Conservation (phyloP, 768 basidiomycete species). For the Psilocybe azurescens region DNA sequence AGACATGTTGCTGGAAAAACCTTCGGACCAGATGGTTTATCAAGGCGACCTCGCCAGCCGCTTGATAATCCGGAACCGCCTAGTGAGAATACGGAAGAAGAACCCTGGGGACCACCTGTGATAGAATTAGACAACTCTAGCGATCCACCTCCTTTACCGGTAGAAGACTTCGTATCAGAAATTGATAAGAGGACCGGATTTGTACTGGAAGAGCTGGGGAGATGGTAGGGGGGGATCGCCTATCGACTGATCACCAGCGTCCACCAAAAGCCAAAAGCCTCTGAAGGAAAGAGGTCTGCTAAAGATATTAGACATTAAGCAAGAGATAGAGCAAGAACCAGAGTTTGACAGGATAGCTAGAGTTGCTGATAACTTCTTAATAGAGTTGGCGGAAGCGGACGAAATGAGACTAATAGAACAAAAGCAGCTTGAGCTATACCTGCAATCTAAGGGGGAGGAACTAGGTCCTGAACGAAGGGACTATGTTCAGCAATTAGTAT, state of each 20-base stretch:
- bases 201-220: background rate
- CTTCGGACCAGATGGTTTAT: slow-evolving; percentile 38
- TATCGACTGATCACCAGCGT: no score
- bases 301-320: background rate
- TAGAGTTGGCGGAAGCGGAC: background rate
- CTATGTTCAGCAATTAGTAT: slow-evolving; percentile 24
- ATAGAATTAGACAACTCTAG: slow-evolving; percentile 9
- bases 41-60: slow-evolving; percentile 19
- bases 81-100: background rate
- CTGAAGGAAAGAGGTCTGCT: no score
- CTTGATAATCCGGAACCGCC: background rate
- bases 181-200: background rate
- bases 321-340: background rate
- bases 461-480: slow-evolving; percentile 16
- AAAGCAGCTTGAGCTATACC: background rate
- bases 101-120: slow-evolving; percentile 33
- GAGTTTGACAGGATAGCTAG: background rate
- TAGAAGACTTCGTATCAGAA: background rate
- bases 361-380: background rate
- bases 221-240: no score
- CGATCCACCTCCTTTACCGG: no score
- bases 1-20: slow-evolving; percentile 31
- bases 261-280: no score
- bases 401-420: slow-evolving; percentile 25
- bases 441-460: background rate